phyloP scores from a whole-genome alignment of 2,329 filamentous ascomycete species.

The Fusarium miscanthi region DNA sequence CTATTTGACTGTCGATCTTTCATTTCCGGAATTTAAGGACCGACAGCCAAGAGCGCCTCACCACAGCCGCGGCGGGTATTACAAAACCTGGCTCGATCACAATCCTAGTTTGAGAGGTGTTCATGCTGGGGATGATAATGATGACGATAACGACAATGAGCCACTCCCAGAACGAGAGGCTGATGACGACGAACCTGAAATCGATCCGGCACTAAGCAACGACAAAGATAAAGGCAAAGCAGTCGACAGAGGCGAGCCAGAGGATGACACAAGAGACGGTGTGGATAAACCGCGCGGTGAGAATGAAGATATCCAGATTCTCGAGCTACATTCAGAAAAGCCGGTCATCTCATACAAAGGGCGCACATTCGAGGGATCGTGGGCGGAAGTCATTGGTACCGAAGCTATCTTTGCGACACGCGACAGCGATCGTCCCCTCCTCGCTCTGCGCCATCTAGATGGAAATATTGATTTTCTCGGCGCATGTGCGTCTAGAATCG shows the following conservation, averaged over 20 bases:
- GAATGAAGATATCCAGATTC: constrained; percentile 72
- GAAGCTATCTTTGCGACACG: constrained; percentile 77
- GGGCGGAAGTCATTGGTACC: constrained; percentile 86
- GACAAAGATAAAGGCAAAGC: constrained; percentile 39
- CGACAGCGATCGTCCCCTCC: constrained; percentile 60
- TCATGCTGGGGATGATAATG: constrained; percentile 33
- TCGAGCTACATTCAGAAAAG: constrained; percentile 81
- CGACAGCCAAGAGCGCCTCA: constrained; percentile 54
- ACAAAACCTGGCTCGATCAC: constrained; percentile 55
- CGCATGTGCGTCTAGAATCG: constrained; percentile 75
- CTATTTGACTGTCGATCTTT: constrained; percentile 72
- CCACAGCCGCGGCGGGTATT: constrained; percentile 59
- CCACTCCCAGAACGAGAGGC: constrained; percentile 51
- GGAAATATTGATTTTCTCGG: constrained; percentile 77
- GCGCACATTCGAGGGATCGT: constrained; percentile 81
- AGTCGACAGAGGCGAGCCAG: constrained; percentile 16
- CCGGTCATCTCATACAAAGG: constrained; percentile 85
- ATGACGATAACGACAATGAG: constrained; percentile 49
- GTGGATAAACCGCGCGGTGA: constrained; percentile 30
- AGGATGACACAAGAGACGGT: constrained; percentile 22
- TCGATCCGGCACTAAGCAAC: constrained; percentile 40
- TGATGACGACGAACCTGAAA: constrained; percentile 46
- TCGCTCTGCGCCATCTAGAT: constrained; percentile 62
- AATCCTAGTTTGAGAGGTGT: constrained; percentile 35
- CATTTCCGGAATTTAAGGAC: constrained; percentile 67